Percentiles rank a stretch among this genome's conserved stretches.
Conservation (phyloP, 768 basidiomycete genomes). For the Pholiota molesta region DNA sequence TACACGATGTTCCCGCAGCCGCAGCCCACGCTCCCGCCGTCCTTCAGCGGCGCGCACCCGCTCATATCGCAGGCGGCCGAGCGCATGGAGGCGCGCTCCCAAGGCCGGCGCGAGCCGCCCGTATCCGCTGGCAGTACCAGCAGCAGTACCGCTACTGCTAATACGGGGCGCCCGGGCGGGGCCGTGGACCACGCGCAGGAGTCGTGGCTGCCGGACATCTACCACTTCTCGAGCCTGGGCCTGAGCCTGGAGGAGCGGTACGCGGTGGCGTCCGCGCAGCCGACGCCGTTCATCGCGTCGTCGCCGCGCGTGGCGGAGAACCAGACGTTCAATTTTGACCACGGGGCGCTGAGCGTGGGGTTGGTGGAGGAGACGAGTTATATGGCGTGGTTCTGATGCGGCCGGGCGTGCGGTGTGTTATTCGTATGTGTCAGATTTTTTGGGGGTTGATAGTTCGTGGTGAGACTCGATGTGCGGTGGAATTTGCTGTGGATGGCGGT, state of each 20-base stretch:
- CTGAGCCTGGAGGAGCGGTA: conserved; percentile 45
- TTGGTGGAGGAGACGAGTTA: conserved; percentile 64
- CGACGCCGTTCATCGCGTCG: conserved; percentile 48
- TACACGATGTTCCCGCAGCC: conserved; percentile 16
- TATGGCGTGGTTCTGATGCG: conserved; percentile 73
- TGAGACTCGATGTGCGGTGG: too few relatives aligned
- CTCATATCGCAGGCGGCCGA: conserved; percentile 35
- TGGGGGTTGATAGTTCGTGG: too few relatives aligned
- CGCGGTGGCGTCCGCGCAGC: conserved; percentile 34
- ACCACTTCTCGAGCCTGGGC: conserved; percentile 45
- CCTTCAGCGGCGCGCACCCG: conserved; percentile 39
- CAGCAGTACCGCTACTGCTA: background rate
- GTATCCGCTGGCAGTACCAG: too few relatives aligned
- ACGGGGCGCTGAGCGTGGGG: conserved; percentile 58
- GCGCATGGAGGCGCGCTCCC: conserved; percentile 11
- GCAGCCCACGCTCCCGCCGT: conserved; percentile 30
- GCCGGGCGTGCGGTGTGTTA: too few relatives aligned
- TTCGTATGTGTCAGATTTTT: too few relatives aligned
- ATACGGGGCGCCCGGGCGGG: background rate
- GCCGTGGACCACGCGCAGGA: conserved; percentile 19
- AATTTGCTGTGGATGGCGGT: too few relatives aligned
- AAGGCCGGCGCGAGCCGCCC: background rate
- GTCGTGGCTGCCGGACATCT: conserved; percentile 49
- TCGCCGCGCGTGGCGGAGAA: conserved; percentile 55
- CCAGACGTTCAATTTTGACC: conserved; percentile 61